A percentile compares a stretch with the other conserved stretches of the same genome.
These are phyloP conservation scores for Crithidia bombi DNA, from an alignment of 208 protist genomes.

Conservation along the genomic window DNA sequence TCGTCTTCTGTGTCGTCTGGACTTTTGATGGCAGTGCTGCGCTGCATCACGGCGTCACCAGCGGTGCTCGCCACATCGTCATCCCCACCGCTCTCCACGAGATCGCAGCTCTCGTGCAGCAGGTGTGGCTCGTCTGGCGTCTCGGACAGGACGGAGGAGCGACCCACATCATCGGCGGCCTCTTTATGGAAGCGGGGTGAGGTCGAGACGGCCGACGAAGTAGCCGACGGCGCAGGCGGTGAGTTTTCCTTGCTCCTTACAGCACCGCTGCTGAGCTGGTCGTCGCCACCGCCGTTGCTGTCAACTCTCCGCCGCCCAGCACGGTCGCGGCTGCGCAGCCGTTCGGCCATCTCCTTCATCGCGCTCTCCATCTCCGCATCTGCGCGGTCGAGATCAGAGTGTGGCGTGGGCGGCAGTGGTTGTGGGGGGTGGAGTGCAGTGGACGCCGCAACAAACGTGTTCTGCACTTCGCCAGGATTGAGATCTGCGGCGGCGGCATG, in stretches of 20 bases:
- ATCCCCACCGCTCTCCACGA: conserved; percentile 6
- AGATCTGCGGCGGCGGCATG: no score
- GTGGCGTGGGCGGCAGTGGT: conserved; percentile 15
- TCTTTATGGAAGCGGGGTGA: background rate
- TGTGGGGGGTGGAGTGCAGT: background rate
- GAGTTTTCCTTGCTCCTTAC: conserved; percentile 13
- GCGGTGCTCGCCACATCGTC: background rate
- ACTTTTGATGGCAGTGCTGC: background rate
- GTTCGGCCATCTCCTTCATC: conserved; percentile 23
- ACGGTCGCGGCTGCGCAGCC: conserved; percentile 13
- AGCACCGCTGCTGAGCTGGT: background rate
- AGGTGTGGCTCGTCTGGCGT: conserved; percentile 12
- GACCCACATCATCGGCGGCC: background rate
- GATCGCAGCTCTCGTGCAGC: background rate
- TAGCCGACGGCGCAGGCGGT: background rate
- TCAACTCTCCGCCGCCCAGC: background rate
- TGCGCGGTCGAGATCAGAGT: background rate
- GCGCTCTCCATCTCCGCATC: conserved; percentile 19
- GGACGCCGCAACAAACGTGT: background rate
- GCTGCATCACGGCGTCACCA: background rate
- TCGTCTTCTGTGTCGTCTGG: background rate
- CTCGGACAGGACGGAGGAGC: background rate
- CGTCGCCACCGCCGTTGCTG: background rate
- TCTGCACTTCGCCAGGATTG: no score
- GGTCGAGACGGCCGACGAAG: background rate